A percentile compares a stretch with the other conserved stretches of the same genome.
Conservation (phyloP, 768 basidiomycete genomes). For the Mycena vulgaris region DNA sequence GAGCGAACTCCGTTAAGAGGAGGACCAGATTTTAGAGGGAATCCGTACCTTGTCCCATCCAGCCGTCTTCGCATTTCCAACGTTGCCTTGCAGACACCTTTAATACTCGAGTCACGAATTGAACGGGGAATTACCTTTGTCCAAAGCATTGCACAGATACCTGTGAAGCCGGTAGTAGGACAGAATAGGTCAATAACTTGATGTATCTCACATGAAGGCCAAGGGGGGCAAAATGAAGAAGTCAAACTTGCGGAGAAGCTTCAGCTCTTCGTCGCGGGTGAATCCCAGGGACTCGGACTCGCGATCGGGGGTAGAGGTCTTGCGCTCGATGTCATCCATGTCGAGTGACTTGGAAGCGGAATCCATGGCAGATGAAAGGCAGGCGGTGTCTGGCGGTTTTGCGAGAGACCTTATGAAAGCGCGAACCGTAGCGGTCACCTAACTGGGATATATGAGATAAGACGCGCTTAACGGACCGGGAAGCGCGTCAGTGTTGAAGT, state of each 20-base stretch:
- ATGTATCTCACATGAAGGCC: slow-evolving; percentile 56
- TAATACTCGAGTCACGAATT: neutral
- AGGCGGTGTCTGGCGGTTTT: neutral
- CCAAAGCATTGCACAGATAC: slow-evolving; percentile 66
- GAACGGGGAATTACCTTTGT: slow-evolving; percentile 47
- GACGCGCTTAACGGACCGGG: slow-evolving; percentile 29
- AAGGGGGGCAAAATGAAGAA: slow-evolving; percentile 59
- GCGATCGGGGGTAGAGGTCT: slow-evolving; percentile 27
- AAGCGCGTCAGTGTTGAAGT: neutral
- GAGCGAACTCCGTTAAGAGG: neutral
- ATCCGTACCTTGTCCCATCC: slow-evolving; percentile 61
- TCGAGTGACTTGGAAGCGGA: slow-evolving; percentile 30
- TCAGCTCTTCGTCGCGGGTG: slow-evolving; percentile 37
- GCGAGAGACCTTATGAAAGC: neutral
- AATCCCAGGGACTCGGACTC: slow-evolving; percentile 25
- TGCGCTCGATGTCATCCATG: slow-evolving; percentile 31
- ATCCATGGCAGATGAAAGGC: slow-evolving; percentile 18
- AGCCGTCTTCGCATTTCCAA: slow-evolving; percentile 68
- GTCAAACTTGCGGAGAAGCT: slow-evolving; percentile 59
- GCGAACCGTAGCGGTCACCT: neutral
- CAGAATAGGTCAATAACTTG: neutral
- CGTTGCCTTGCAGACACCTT: slow-evolving; percentile 51
- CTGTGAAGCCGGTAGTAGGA: slow-evolving; percentile 37
- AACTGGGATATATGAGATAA: slow-evolving; percentile 29
- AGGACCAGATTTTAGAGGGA: neutral